These are phyloP conservation scores for Cenchrus purpureus DNA, from an alignment of 176 grass and related monocot species.

Conservation along the genomic window DNA sequence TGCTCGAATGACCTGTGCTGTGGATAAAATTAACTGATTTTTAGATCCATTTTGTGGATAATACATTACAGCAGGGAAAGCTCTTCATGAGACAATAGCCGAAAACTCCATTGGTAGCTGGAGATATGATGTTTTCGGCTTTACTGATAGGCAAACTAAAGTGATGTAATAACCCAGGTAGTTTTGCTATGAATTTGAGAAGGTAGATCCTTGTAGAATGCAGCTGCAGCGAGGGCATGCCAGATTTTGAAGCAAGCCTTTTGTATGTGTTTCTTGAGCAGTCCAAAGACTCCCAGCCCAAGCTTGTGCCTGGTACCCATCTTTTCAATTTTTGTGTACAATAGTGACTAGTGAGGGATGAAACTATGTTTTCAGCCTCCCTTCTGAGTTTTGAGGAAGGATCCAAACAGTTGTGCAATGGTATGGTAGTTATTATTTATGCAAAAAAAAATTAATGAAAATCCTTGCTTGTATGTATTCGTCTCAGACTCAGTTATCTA, in stretches of 20 bases:
- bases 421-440: too few species aligned
- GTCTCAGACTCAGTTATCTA: too few species aligned
- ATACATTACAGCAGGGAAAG: background rate
- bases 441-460: too few species aligned
- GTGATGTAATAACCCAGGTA: background rate
- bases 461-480: too few species aligned
- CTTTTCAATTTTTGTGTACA: too few species aligned
- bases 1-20: constrained; percentile 62
- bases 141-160: background rate
- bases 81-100: constrained; percentile 10
- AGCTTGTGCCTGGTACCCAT: too few species aligned
- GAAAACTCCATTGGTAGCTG: constrained; percentile 16
- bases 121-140: constrained; percentile 17
- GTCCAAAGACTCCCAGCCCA: background rate
- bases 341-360: too few species aligned
- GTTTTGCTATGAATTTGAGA: constrained; percentile 8
- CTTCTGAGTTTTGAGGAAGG: too few species aligned
- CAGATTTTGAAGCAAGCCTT: constrained; percentile 3
- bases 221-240: background rate
- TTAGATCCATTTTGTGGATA: constrained; percentile 28
- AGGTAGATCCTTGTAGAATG: constrained; percentile 17
- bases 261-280: constrained; percentile 25
- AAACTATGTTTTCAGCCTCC: too few species aligned
- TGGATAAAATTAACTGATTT: constrained; percentile 29
- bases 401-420: too few species aligned